Evolutionary conservation across 1,139 yeast species (phyloP).

Genomic region (Hyphopichia wangnamkhiaoensis): DNA sequence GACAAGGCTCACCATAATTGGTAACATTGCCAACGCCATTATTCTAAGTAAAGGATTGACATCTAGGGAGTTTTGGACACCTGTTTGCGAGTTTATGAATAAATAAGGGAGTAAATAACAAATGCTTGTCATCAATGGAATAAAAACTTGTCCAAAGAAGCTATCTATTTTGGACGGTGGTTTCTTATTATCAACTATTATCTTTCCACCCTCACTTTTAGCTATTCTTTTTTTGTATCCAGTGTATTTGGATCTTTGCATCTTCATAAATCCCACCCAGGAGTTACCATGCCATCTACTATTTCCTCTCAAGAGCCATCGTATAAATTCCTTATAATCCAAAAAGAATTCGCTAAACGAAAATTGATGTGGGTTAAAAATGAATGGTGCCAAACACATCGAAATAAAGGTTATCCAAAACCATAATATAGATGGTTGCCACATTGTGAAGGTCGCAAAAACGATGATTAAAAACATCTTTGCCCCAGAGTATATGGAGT

Average conservation of each 20-base stretch:
- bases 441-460: conserved; percentile 66
- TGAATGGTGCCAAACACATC: conserved; percentile 72
- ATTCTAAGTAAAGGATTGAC: conserved; percentile 59
- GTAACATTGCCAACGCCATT: conserved; percentile 50
- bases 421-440: conserved; percentile 81
- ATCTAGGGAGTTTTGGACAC: conserved; percentile 44
- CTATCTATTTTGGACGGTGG: conserved; percentile 51
- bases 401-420: conserved; percentile 78
- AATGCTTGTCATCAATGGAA: conserved; percentile 46
- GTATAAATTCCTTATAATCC: conserved; percentile 65
- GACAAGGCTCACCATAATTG: conserved; percentile 50
- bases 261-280: conserved; percentile 61
- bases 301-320: conserved; percentile 74
- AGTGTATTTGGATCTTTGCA: conserved; percentile 58
- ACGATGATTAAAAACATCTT: conserved; percentile 56
- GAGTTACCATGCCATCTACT: conserved; percentile 48
- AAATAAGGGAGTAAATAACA: conserved; percentile 59
- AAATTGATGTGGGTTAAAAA: conserved; percentile 88
- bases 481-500: conserved; percentile 68
- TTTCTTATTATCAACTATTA: conserved; percentile 15
- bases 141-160: conserved; percentile 51
- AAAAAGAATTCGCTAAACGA: conserved; percentile 65
- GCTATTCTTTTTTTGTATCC: conserved; percentile 56
- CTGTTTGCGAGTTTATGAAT: conserved; percentile 72
- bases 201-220: conserved; percentile 7